Evolutionary conservation across 1,139 yeast species (phyloP).

Genomic region (Debaryomyces fabryi): DNA sequence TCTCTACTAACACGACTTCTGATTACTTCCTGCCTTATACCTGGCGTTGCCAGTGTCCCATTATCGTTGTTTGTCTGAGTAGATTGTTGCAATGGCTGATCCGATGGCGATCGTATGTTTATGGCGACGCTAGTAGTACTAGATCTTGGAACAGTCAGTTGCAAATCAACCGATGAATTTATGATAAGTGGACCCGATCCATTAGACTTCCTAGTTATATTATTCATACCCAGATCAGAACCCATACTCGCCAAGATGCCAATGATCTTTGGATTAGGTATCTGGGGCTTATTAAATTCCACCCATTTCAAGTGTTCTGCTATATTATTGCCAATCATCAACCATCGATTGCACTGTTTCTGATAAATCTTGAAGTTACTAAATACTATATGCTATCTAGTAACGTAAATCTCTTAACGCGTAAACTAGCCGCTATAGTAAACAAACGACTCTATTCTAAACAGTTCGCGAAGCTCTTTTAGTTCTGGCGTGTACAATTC

Average conservation of each 20-base stretch:
- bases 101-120: slow-evolving; percentile 1
- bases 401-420: background rate
- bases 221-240: background rate
- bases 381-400: background rate
- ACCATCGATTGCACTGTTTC: slow-evolving; percentile 1
- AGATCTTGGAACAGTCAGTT: background rate
- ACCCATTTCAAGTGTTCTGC: slow-evolving; percentile 23
- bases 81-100: slow-evolving; percentile 11
- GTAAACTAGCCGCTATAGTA: slow-evolving; percentile 1
- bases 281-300: slow-evolving; percentile 17
- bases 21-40: background rate
- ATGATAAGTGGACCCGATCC: background rate
- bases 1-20: background rate
- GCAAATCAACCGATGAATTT: background rate
- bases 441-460: background rate
- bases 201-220: background rate
- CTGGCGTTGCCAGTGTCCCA: background rate
- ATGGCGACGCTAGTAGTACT: background rate
- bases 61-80: slow-evolving; percentile 6
- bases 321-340: slow-evolving; percentile 19
- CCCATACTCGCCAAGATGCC: slow-evolving; percentile 3
- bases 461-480: background rate
- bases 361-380: background rate
- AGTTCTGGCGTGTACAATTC: background rate
- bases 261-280: slow-evolving; percentile 13